Conservation (phyloP, 768 basidiomycete genomes). For the Leccinum subtestaceum region DNA sequence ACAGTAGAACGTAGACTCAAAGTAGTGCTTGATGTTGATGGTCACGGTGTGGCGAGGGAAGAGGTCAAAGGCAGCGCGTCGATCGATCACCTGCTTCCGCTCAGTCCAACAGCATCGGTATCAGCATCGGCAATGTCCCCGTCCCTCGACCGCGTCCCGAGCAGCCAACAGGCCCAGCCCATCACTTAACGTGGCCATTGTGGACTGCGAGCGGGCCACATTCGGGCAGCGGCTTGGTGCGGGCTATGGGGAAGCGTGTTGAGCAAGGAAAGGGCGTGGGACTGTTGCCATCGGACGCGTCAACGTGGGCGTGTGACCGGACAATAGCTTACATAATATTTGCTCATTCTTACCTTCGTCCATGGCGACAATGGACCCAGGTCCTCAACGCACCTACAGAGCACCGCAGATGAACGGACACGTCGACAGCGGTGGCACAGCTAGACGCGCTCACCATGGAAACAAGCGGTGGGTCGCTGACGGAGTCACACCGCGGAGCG, state of each 20-base stretch:
- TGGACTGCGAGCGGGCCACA: background rate
- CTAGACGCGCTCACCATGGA: slow-evolving; percentile 36
- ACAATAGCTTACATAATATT: background rate
- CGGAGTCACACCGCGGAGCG: slow-evolving; percentile 32
- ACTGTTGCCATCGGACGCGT: too few species aligned
- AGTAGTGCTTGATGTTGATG: background rate
- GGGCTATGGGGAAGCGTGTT: too few species aligned
- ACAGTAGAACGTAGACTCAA: background rate
- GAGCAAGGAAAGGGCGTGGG: too few species aligned
- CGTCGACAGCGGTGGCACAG: slow-evolving; percentile 15
- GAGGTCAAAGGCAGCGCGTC: background rate
- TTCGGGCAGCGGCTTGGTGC: background rate
- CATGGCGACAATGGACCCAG: slow-evolving; percentile 28
- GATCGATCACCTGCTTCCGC: too few species aligned
- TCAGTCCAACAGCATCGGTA: background rate
- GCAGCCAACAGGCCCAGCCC: too few species aligned
- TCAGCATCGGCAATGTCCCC: too few species aligned
- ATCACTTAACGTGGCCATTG: background rate
- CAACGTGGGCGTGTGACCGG: background rate
- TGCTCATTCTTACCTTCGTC: background rate
- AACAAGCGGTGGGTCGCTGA: slow-evolving; percentile 65
- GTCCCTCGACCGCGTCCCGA: too few species aligned
- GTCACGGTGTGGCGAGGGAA: background rate
- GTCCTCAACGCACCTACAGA: slow-evolving; percentile 21
- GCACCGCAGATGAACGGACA: slow-evolving; percentile 21